Evolutionary conservation across 2,329 filamentous ascomycete genomes (phyloP).

Genomic region (Venturia pyrina): DNA sequence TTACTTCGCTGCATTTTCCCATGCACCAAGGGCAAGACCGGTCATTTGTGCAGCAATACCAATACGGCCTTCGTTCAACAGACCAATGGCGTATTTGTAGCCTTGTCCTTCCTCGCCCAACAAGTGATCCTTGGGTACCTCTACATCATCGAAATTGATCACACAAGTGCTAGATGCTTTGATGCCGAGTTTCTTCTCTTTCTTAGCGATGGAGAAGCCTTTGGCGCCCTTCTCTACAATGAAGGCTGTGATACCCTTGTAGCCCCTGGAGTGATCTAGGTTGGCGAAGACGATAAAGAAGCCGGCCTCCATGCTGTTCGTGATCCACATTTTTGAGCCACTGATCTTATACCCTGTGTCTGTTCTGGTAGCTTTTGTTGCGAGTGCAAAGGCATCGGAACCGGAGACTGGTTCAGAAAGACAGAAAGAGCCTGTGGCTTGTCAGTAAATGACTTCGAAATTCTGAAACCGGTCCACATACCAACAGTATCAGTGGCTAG

Average conservation of each 20-base stretch:
- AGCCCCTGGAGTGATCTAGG: conserved; percentile 80
- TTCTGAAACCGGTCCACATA: conserved; percentile 14
- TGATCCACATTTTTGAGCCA: conserved; percentile 99
- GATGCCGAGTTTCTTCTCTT: conserved; percentile 99
- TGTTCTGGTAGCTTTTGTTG: conserved; percentile 81
- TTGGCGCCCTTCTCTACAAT: conserved; percentile 81
- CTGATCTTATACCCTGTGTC: conserved; percentile 75
- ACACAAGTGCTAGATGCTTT: conserved; percentile 93
- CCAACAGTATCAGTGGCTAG: conserved; percentile 82
- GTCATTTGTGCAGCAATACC: conserved; percentile 99
- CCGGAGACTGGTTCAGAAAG: conserved; percentile 87
- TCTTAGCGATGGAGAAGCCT: conserved; percentile 94
- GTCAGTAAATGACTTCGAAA: background rate
- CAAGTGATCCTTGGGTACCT: conserved; percentile 78
- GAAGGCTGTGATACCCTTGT: conserved; percentile 96
- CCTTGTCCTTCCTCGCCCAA: conserved; percentile 83
- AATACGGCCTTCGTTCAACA: conserved; percentile 94
- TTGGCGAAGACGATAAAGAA: conserved; percentile 99
- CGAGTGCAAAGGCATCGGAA: conserved; percentile 90
- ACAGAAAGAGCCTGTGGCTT: conserved; percentile 61
- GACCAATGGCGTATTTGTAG: conserved; percentile 93
- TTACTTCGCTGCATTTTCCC: conserved; percentile 80
- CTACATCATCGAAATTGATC: conserved; percentile 92
- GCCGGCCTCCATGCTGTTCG: conserved; percentile 85
- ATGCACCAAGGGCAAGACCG: conserved; percentile 84